These are phyloP conservation scores for Yamadazyma epiphylla DNA, from an alignment of 1,139 yeast genomes.

Conservation along the genomic window DNA sequence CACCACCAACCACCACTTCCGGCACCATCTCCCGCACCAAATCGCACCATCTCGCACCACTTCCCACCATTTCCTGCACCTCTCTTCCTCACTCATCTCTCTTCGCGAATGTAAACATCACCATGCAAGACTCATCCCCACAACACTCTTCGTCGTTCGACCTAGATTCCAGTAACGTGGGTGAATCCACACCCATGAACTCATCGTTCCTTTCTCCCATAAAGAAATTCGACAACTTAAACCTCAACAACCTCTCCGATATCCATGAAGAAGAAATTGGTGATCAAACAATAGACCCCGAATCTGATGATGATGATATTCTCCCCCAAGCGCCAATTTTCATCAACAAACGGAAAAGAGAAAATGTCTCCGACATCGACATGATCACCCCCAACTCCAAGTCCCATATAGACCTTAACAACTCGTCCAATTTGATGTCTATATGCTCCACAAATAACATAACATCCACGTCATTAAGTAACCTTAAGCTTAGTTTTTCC, in stretches of 20 bases:
- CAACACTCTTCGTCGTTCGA: slow-evolving; percentile 11
- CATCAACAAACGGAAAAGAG: slow-evolving; percentile 11
- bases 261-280: slow-evolving; percentile 8
- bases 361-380: slow-evolving; percentile 17
- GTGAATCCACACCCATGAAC: slow-evolving; percentile 15
- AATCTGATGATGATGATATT: slow-evolving; percentile 3
- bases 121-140: slow-evolving; percentile 8
- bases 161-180: slow-evolving; percentile 10
- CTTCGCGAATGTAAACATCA: neutral
- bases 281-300: slow-evolving; percentile 5
- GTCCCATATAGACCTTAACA: slow-evolving; percentile 1
- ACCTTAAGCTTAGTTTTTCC: slow-evolving; percentile 22
- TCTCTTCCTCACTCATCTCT: too few species aligned
- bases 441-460: slow-evolving; percentile 9
- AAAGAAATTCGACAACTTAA: slow-evolving; percentile 27
- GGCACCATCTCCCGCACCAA: neutral
- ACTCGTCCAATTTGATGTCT: slow-evolving; percentile 9
- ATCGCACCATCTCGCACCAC: neutral
- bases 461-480: slow-evolving; percentile 11
- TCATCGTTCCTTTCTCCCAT: slow-evolving; percentile 37
- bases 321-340: slow-evolving; percentile 7
- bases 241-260: slow-evolving; percentile 17
- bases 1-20: slow-evolving; percentile 3
- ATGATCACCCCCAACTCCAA: slow-evolving; percentile 17
- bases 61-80: neutral